phyloP scores from a whole-genome alignment of 2,329 filamentous ascomycete species.

The Neofusicoccum umdonicola region DNA sequence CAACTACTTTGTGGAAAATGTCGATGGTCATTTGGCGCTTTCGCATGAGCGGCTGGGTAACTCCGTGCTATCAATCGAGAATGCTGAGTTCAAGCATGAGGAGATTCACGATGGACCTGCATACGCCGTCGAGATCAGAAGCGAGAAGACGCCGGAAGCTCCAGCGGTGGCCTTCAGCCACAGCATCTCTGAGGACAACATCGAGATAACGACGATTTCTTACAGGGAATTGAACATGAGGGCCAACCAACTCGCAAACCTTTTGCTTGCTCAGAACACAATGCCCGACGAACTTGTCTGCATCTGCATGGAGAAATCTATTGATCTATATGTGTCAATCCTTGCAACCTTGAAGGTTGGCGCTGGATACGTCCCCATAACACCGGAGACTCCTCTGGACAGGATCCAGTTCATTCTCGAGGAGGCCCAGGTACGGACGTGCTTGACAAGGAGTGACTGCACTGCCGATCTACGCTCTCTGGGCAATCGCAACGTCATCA shows the following conservation, averaged over 20 bases:
- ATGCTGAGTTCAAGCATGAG: slow-evolving; percentile 32
- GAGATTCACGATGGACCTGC: slow-evolving; percentile 30
- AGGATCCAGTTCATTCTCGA: slow-evolving; percentile 61
- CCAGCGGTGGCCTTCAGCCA: slow-evolving; percentile 64
- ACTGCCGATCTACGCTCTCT: slow-evolving; percentile 2
- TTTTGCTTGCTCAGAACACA: slow-evolving; percentile 51
- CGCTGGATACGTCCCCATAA: slow-evolving; percentile 75
- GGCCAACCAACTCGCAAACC: slow-evolving; percentile 63
- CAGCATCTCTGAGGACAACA: slow-evolving; percentile 34
- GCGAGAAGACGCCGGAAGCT: slow-evolving; percentile 48
- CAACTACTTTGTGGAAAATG: slow-evolving; percentile 41
- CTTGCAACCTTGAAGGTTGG: slow-evolving; percentile 73
- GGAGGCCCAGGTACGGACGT: slow-evolving; percentile 55
- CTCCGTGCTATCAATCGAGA: slow-evolving; percentile 40
- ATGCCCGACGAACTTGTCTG: slow-evolving; percentile 61
- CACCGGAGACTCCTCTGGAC: slow-evolving; percentile 66
- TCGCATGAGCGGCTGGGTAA: neutral
- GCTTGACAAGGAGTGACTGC: slow-evolving; percentile 33
- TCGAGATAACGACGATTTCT: slow-evolving; percentile 49
- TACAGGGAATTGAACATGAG: slow-evolving; percentile 63
- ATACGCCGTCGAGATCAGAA: slow-evolving; percentile 55
- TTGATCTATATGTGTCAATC: slow-evolving; percentile 69
- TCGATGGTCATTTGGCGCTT: slow-evolving; percentile 26
- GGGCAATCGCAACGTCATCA: slow-evolving; percentile 20
- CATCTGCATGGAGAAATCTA: slow-evolving; percentile 74